Evolutionary conservation across 352 stramenopile genomes (phyloP).

Genomic region (Pythium plurisporium): DNA sequence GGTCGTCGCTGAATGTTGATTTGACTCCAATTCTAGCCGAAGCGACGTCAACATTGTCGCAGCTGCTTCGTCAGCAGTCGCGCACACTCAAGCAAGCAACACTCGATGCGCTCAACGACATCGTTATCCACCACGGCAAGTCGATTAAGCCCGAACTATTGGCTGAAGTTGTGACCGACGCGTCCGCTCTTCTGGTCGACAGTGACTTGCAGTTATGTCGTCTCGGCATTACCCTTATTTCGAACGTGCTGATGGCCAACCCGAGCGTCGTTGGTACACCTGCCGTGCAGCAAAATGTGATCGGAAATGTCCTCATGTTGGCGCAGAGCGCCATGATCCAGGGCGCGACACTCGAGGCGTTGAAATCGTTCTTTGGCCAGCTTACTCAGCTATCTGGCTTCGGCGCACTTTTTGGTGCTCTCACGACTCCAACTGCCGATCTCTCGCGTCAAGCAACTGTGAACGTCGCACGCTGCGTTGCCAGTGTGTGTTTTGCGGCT

Average conservation of each 20-base stretch:
- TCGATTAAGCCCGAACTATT: slow-evolving; percentile 78
- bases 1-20: slow-evolving; percentile 84
- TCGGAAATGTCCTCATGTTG: slow-evolving; percentile 83
- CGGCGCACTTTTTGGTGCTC: slow-evolving; percentile 72
- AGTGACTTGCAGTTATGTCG: slow-evolving; percentile 96
- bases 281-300: slow-evolving; percentile 55
- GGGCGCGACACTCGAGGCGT: slow-evolving; percentile 67
- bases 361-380: slow-evolving; percentile 71
- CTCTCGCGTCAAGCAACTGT: slow-evolving; percentile 90
- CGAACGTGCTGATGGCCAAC: slow-evolving; percentile 66
- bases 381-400: slow-evolving; percentile 78
- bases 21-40: slow-evolving; percentile 90
- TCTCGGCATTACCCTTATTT: slow-evolving; percentile 88
- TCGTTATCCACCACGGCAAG: slow-evolving; percentile 79
- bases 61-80: slow-evolving; percentile 94
- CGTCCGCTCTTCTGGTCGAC: slow-evolving; percentile 90
- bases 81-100: slow-evolving; percentile 93
- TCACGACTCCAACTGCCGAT: slow-evolving; percentile 61
- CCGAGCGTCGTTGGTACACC: slow-evolving; percentile 51
- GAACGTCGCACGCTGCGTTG: slow-evolving; percentile 93
- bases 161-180: slow-evolving; percentile 87
- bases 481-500: slow-evolving; percentile 70
- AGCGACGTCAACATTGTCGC: slow-evolving; percentile 80
- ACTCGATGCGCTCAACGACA: slow-evolving; percentile 89
- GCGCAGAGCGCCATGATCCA: slow-evolving; percentile 88